These are phyloP conservation scores for Olyra latifolia DNA, from an alignment of 176 grass and related monocot species.

Conservation along the genomic window DNA sequence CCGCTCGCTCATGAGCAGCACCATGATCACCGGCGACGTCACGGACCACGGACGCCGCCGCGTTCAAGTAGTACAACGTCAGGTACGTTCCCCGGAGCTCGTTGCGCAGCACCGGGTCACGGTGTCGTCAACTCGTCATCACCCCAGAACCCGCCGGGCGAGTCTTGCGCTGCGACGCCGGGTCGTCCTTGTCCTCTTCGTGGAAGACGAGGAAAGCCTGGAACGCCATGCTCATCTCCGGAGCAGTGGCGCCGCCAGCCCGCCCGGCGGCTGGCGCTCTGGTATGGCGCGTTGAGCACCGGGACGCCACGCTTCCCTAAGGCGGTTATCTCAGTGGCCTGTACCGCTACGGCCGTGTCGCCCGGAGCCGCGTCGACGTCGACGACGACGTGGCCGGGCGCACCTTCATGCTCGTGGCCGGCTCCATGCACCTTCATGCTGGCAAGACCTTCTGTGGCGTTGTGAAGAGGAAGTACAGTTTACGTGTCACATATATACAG, in stretches of 20 bases:
- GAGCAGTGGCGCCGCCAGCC: not conserved
- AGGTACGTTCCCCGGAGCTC: not conserved
- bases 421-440: too few relatives aligned
- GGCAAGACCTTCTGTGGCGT: not conserved
- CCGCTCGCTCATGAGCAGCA: conserved; percentile 47
- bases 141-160: conserved; percentile 52
- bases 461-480: too few relatives aligned
- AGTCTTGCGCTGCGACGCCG: not conserved
- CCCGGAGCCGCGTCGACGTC: conserved; percentile 6
- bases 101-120: conserved; percentile 26
- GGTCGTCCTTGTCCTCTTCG: not conserved
- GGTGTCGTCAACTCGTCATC: not conserved
- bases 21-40: conserved; percentile 46
- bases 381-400: not conserved
- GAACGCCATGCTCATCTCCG: not conserved
- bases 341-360: not conserved
- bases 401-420: too few relatives aligned
- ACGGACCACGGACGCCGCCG: conserved; percentile 42
- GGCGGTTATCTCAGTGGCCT: not conserved
- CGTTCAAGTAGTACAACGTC: conserved; percentile 53
- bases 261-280: not conserved
- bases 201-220: conserved; percentile 27
- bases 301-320: conserved; percentile 5
- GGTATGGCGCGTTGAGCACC: conserved; percentile 6
- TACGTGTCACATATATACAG: too few relatives aligned